Conservation (phyloP, 1,284 basidiomycete genomes). For the Ustilago cynodontis region DNA sequence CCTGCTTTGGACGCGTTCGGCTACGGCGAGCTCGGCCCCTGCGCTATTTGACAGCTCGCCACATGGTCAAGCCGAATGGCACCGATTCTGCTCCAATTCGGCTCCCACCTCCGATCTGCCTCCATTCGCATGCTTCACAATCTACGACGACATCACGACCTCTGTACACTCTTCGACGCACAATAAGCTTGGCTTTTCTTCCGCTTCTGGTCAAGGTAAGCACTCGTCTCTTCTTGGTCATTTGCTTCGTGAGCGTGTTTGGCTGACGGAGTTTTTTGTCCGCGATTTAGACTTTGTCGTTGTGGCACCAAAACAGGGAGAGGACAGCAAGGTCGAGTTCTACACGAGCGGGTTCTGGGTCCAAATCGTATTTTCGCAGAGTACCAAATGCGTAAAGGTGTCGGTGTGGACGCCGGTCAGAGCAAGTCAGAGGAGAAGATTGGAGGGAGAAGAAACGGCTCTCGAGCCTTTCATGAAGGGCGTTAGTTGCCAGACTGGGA, state of each 20-base stretch:
- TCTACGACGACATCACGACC: conserved; percentile 20
- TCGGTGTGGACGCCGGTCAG: conserved; percentile 16
- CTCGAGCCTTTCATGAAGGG: conserved; percentile 22
- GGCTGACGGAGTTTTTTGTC: not conserved
- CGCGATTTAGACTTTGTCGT: conserved; percentile 25
- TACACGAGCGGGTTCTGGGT: conserved; percentile 28
- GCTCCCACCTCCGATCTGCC: not conserved
- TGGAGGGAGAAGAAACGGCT: conserved; percentile 23
- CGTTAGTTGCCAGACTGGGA: not conserved
- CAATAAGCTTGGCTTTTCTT: conserved; percentile 19
- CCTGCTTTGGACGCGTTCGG: conserved; percentile 1
- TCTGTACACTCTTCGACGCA: conserved; percentile 22
- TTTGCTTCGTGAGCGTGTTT: not conserved
- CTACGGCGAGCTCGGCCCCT: not conserved
- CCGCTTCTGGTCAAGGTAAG: conserved; percentile 33
- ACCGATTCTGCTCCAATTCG: conserved; percentile 14
- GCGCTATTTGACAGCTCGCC: conserved; percentile 22
- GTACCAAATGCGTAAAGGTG: conserved; percentile 15
- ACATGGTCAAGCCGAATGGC: conserved; percentile 24
- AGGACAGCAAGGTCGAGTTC: conserved; percentile 31
- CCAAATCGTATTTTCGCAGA: conserved; percentile 12
- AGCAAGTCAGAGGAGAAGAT: not conserved
- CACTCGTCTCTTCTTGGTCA: not conserved
- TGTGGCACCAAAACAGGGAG: conserved; percentile 7
- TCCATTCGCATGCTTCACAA: conserved; percentile 30